phyloP scores from a whole-genome alignment of 2,329 filamentous ascomycete species.

The Verticillium nonalfalfae region DNA sequence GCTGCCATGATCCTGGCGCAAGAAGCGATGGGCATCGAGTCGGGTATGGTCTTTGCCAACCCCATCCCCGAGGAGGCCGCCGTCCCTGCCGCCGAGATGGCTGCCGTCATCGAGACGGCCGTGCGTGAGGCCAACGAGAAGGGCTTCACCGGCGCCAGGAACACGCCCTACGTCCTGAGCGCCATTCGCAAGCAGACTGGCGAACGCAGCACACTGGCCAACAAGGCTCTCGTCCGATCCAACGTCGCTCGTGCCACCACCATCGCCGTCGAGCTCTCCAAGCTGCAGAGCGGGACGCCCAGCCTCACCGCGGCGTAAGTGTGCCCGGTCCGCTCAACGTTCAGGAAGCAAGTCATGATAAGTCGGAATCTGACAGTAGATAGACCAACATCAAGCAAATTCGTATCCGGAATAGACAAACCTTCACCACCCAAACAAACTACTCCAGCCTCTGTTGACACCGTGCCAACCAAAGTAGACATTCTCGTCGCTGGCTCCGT shows the following conservation, averaged over 20 bases:
- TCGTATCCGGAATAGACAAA: slow-evolving; percentile 5
- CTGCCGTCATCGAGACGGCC: slow-evolving; percentile 60
- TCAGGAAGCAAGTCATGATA: slow-evolving; percentile 2
- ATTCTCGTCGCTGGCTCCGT: slow-evolving; percentile 89
- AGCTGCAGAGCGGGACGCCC: slow-evolving; percentile 10
- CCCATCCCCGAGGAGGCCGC: slow-evolving; percentile 68
- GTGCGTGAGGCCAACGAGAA: slow-evolving; percentile 57
- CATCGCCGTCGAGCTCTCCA: slow-evolving; percentile 45
- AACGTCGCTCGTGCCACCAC: slow-evolving; percentile 51
- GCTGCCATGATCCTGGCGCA: slow-evolving; percentile 85
- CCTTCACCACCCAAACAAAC: not conserved
- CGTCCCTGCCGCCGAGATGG: slow-evolving; percentile 67
- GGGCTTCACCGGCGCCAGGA: slow-evolving; percentile 65
- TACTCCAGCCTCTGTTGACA: slow-evolving; percentile 2
- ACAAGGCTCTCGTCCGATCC: slow-evolving; percentile 53
- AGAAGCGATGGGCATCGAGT: slow-evolving; percentile 62
- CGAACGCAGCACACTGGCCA: slow-evolving; percentile 65
- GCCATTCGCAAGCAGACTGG: slow-evolving; percentile 75
- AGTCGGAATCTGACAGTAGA: slow-evolving; percentile 12
- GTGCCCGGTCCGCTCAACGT: not conserved
- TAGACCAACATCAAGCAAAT: slow-evolving; percentile 9
- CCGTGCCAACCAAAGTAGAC: slow-evolving; percentile 37
- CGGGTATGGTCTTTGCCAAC: slow-evolving; percentile 83
- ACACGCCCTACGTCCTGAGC: slow-evolving; percentile 76
- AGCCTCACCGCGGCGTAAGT: slow-evolving; percentile 10